Evolutionary conservation across 208 protist species (phyloP), one percentile per base, ranked within the genome.

Genomic region (Acanthamoeba lenticulata): DNA sequence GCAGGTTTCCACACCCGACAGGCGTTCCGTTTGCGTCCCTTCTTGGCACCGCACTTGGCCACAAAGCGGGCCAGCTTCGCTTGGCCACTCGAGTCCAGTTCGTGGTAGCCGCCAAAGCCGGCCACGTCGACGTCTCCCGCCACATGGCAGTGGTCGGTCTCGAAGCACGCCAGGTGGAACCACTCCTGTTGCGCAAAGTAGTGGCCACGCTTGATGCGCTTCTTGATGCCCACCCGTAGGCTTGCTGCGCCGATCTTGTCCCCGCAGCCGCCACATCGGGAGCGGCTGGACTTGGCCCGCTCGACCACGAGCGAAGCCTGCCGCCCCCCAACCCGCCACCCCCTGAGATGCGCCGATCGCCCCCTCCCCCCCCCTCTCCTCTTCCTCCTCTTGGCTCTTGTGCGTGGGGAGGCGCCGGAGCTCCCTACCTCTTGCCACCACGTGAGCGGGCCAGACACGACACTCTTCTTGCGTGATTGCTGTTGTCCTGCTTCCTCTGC

Each of bases 81-180:
- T 36, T 29, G 88, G 45, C 89, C 57, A 11, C 27, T 17, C 36
- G 24, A 27, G 44, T 49, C 15, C 29, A 89, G 81, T 7, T 49
- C n/a, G 0, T n/a, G 29, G 6, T n/a, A 9, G 19, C 81, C 81
- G 15, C 11, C 47, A 45, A 89, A 89, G 44, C 40, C 32, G 36
- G n/a, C n/a, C n/a, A n/a, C n/a, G n/a, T 60, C 81, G 29, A 62
- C 38, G 19, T 27, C 19, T 0, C 0, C 32, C 27, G 9, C 15
- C 17, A 29, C 81, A 19, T n/a, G 27, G 44, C 44, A 36, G 19
- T 32, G 81, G 27, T 40, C 81, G 21, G 34, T 36, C 17, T 89
- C 44, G 45, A 89, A 89, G 81, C 81, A 89, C 27, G 81, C 44
- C 38, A 89, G 36, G 81, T 89, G 81, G 29, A 55, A 93, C 88